Conservation (phyloP, 805 yeast genomes). For the Ogataea sp. region DNA sequence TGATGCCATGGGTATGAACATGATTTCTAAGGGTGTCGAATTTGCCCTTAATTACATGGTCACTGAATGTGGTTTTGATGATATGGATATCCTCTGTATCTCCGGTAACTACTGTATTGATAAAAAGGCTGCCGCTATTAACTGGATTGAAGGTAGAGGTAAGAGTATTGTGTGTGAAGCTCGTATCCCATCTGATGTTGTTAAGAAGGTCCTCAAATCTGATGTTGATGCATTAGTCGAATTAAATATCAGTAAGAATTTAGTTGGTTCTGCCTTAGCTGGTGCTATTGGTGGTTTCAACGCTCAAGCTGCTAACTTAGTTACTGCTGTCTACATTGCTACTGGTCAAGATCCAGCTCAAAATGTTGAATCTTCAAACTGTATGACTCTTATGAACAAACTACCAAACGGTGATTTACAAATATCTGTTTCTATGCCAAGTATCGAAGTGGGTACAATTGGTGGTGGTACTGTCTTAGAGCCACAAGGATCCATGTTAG, state of each 20-base stretch:
- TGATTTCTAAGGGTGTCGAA: conserved; percentile 98
- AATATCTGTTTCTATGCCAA: conserved; percentile 98
- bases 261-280: conserved; percentile 97
- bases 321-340: conserved; percentile 90
- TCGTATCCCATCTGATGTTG: conserved; percentile 74
- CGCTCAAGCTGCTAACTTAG: conserved; percentile 96
- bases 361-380: conserved; percentile 94
- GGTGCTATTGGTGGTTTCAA: conserved; percentile 97
- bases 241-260: conserved; percentile 79
- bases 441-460: conserved; percentile 97
- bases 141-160: conserved; percentile 99
- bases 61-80: conserved; percentile 85
- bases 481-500: conserved; percentile 96
- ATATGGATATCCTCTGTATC: conserved; percentile 86
- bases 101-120: conserved; percentile 98
- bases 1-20: conserved; percentile 99
- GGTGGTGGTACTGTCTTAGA: conserved; percentile 98
- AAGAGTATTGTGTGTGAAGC: conserved; percentile 97
- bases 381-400: conserved; percentile 92
- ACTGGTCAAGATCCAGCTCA: conserved; percentile 99
- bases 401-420: conserved; percentile 66
- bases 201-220: conserved; percentile 76
- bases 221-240: conserved; percentile 90
- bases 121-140: conserved; percentile 95
- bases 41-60: conserved; percentile 75